Conservation (phyloP, 2,329 filamentous ascomycete species). For the Monosporascus sp. region DNA sequence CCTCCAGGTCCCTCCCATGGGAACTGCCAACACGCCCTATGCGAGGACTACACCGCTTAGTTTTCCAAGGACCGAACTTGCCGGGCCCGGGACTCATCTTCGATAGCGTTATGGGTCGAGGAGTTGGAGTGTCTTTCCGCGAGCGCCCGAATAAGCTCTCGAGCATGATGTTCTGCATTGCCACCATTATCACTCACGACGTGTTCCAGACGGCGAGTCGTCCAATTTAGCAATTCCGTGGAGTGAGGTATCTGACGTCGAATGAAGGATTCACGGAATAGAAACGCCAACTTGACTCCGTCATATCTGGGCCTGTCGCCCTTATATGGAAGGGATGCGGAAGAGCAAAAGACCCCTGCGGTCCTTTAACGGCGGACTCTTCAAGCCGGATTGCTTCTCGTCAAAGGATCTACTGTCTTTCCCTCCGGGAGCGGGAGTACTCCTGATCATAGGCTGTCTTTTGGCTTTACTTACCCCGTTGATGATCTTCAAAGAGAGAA, state of each 20-base stretch:
- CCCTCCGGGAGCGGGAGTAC: conserved; percentile 63
- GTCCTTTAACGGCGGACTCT: conserved; percentile 62
- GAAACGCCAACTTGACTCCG: conserved; percentile 49
- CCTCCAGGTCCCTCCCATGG: conserved; percentile 21
- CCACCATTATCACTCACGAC: conserved; percentile 48
- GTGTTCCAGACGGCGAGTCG: conserved; percentile 33
- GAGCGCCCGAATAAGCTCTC: conserved; percentile 39
- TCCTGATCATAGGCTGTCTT: conserved; percentile 45
- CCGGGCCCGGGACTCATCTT: conserved; percentile 26
- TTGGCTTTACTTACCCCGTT: no score
- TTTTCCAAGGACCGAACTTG: conserved; percentile 17
- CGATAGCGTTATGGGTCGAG: conserved; percentile 24
- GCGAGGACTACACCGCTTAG: conserved; percentile 23
- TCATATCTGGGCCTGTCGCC: conserved; percentile 68
- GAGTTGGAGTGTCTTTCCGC: conserved; percentile 10
- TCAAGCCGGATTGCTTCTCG: conserved; percentile 67
- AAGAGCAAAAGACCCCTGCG: conserved; percentile 61
- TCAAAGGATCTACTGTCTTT: conserved; percentile 64
- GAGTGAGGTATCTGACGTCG: no score
- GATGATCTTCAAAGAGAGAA: no score
- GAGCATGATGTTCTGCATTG: conserved; percentile 41
- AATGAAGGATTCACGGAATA: conserved; percentile 24
- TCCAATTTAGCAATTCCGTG: no score
- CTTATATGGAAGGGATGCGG: conserved; percentile 64
- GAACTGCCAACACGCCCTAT: conserved; percentile 24